Evolutionary conservation across 73 alveolate genomes (phyloP).

Genomic region (Paramecium bursaria): DNA sequence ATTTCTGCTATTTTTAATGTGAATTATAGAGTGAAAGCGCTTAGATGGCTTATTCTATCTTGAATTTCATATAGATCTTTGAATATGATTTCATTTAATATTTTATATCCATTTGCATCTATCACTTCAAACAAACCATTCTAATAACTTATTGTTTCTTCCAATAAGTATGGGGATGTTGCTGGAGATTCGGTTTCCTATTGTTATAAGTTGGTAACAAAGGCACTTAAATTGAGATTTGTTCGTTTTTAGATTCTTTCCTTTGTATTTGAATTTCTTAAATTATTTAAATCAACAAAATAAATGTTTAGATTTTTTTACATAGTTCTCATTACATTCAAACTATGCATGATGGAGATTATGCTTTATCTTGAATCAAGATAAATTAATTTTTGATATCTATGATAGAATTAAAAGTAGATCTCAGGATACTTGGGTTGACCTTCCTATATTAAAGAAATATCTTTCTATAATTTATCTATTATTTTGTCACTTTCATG

Average conservation of each 20-base stretch:
- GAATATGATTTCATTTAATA: slow-evolving; percentile 18
- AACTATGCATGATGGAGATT: slow-evolving; percentile 47
- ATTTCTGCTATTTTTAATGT: slow-evolving; percentile 38
- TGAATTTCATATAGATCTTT: slow-evolving; percentile 1
- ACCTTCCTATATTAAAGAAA: slow-evolving; percentile 31
- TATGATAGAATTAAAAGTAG: slow-evolving; percentile 16
- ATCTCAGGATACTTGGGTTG: slow-evolving; percentile 35
- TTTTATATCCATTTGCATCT: slow-evolving; percentile 53
- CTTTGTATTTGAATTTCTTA: background rate
- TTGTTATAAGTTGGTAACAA: slow-evolving; percentile 16
- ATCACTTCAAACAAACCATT: slow-evolving; percentile 20
- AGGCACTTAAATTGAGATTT: slow-evolving; percentile 26
- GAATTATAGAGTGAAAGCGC: slow-evolving; percentile 51
- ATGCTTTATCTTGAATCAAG: slow-evolving; percentile 27
- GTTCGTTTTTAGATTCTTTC: slow-evolving; percentile 31
- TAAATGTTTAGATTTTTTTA: slow-evolving; percentile 39
- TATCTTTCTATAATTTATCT: slow-evolving; percentile 51
- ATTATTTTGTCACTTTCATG: slow-evolving; percentile 39
- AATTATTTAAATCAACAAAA: slow-evolving; percentile 22
- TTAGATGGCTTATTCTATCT: slow-evolving; percentile 42
- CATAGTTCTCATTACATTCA: slow-evolving; percentile 51
- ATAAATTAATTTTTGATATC: slow-evolving; percentile 41
- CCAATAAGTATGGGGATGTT: slow-evolving; percentile 29
- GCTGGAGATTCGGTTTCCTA: background rate
- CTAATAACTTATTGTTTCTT: background rate